A percentile compares a stretch with the other conserved stretches of the same genome.
These are phyloP conservation scores for Fraxinus greggii DNA, from an alignment of 305 asterid genomes.

Conservation along the genomic window DNA sequence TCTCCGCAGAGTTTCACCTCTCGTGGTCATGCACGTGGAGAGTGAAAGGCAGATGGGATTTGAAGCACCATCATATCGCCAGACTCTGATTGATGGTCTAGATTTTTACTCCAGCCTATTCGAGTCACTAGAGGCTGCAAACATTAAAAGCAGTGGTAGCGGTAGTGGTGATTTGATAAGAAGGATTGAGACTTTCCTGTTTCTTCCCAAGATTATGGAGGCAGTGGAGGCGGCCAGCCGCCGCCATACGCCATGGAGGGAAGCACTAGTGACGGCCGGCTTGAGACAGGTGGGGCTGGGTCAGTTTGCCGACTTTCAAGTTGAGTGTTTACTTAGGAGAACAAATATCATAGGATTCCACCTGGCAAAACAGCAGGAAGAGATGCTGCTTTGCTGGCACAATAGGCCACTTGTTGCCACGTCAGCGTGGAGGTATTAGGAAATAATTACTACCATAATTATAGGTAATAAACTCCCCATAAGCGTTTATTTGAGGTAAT, in stretches of 20 bases:
- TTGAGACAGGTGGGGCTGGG: slow-evolving; percentile 68
- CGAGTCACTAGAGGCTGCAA: slow-evolving; percentile 76
- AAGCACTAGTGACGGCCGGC: slow-evolving; percentile 74
- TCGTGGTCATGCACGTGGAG: slow-evolving; percentile 85
- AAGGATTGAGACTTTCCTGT: slow-evolving; percentile 59
- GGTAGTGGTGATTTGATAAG: slow-evolving; percentile 34
- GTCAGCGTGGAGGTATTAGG: slow-evolving; percentile 83
- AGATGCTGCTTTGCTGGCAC: slow-evolving; percentile 98
- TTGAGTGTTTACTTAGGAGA: slow-evolving; percentile 71
- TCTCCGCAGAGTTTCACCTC: slow-evolving; percentile 58
- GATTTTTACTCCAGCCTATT: slow-evolving; percentile 75
- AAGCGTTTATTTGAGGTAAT: background rate
- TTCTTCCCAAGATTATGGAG: slow-evolving; percentile 69
- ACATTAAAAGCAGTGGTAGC: slow-evolving; percentile 29
- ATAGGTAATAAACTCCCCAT: background rate
- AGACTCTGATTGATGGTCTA: slow-evolving; percentile 73
- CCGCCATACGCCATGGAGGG: slow-evolving; percentile 62
- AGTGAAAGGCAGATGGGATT: slow-evolving; percentile 57
- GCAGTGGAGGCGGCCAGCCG: slow-evolving; percentile 54
- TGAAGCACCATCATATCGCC: slow-evolving; percentile 58
- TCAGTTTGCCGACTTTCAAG: slow-evolving; percentile 83
- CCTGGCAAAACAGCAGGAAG: slow-evolving; percentile 75
- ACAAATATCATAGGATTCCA: slow-evolving; percentile 78
- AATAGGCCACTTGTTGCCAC: slow-evolving; percentile 78
- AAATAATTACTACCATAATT: background rate